A percentile compares a stretch with the other conserved stretches of the same genome.
These are phyloP conservation scores for Pelargonium exstipulatum DNA, from an alignment of 441 rosid species.

Conservation along the genomic window DNA sequence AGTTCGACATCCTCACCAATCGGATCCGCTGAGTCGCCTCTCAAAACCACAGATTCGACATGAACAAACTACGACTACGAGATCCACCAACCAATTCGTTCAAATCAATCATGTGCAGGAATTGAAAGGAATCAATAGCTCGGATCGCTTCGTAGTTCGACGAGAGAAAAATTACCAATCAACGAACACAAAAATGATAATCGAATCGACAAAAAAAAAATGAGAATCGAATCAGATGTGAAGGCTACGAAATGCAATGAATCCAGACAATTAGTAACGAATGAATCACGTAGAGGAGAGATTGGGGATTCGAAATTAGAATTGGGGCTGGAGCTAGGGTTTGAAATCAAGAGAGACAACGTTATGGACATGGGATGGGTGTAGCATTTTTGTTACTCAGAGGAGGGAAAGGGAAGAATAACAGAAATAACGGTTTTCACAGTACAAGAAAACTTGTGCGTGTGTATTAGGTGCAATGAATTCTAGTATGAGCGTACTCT, in stretches of 20 bases:
- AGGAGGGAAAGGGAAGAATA: not conserved
- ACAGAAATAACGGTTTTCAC: not conserved
- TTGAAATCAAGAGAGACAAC: not conserved
- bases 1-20: conserved; percentile 15
- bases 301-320: not conserved
- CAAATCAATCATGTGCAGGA: not conserved
- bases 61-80: not conserved
- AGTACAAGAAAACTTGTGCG: not conserved
- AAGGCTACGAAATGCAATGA: no score
- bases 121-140: not conserved
- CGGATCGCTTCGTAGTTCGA: not conserved
- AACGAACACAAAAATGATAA: not conserved
- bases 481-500: no score
- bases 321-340: not conserved
- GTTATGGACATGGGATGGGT: not conserved
- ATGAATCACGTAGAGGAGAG: not conserved
- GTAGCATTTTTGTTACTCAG: not conserved
- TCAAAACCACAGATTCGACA: not conserved
- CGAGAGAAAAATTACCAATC: not conserved
- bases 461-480: no score
- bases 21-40: not conserved
- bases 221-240: not conserved
- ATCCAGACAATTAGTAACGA: not conserved
- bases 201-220: no score
- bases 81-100: not conserved